Percentiles rank a stretch among this genome's conserved stretches.
Conservation (phyloP, 805 yeast genomes). For the Metschnikowia orientalis region DNA sequence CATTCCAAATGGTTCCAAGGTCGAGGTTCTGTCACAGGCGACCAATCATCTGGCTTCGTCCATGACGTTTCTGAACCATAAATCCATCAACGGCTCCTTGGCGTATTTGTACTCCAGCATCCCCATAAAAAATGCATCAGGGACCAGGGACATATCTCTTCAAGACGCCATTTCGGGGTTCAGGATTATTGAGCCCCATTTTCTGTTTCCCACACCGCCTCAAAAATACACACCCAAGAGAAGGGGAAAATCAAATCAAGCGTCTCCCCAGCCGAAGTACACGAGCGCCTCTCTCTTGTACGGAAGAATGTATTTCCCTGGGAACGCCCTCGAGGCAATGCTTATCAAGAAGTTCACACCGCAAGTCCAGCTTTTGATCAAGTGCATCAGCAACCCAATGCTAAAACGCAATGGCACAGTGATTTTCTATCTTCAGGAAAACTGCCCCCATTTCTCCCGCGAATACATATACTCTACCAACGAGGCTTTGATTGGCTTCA, state of each 20-base stretch:
- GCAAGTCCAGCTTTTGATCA: slow-evolving; percentile 60
- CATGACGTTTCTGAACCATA: slow-evolving; percentile 60
- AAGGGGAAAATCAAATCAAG: slow-evolving; percentile 2
- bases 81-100: slow-evolving; percentile 71
- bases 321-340: slow-evolving; percentile 85
- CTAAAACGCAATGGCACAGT: slow-evolving; percentile 51
- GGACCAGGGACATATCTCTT: slow-evolving; percentile 50
- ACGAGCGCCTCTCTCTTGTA: slow-evolving; percentile 48
- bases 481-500: slow-evolving; percentile 76
- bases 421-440: slow-evolving; percentile 68
- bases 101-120: slow-evolving; percentile 74
- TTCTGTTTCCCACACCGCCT: no score
- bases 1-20: slow-evolving; percentile 60
- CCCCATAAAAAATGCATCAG: slow-evolving; percentile 47
- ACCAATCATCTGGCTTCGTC: slow-evolving; percentile 69
- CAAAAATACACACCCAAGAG: no score
- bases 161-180: slow-evolving; percentile 72
- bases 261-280: background rate
- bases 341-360: slow-evolving; percentile 57
- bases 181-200: slow-evolving; percentile 48
- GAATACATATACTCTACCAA: slow-evolving; percentile 80
- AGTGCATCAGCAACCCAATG: slow-evolving; percentile 68
- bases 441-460: slow-evolving; percentile 56
- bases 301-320: slow-evolving; percentile 87
- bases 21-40: slow-evolving; percentile 67